Base-by-base conservation (phyloP, 768 basidiomycete genomes). In the Lactarius deliciosus region DNA sequence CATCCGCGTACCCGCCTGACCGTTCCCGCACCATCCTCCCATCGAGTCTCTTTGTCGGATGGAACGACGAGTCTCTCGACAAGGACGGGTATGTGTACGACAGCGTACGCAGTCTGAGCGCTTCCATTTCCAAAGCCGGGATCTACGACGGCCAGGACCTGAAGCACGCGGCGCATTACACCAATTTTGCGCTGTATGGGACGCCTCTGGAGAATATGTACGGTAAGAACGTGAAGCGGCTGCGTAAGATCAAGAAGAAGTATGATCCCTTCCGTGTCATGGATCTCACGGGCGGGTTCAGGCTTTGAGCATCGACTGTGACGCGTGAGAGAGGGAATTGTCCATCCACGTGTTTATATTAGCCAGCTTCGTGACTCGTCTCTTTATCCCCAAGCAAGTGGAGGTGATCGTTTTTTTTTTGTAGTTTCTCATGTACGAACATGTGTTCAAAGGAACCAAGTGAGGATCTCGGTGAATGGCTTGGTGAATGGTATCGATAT, bases 261-360 rank as follows among this genome's bases (percentile, higher is more conserved):
- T 77, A 84, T 61, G 88, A 90, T 73, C 88, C 87, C 0, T 60
- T 75, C 9, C 80, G 84, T 70, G 80, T 88, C 57, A 89, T 90
- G 86, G 81, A 80, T 22, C 80, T 88, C 25, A 80, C 87, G 28
- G 87, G 87, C 6, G 88, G 87, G 8, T 88, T 81, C 73, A 87
- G 85, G 75, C 47, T 64, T 57, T 64, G 54, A 64, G n/a, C 47
- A 18, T 30, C 5, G 22, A 47, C n/a, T 10, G 45, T 45, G 10
- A 47, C 10, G n/a, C 38, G 15, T 13, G 45, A 22, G n/a, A 13
- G 22, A 5, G 22, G 22, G 47, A 25, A 25, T 50, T 50, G 22
- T 22, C 47, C 45, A 22, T 22, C n/a, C n/a, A 22, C n/a, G 47
- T 22, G 5, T 50, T 50, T 50, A 50, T 50, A 10, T 47, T 47